These are phyloP conservation scores for Mychonastes homosphaera DNA, from an alignment of 139 green algal genomes.

Conservation along the genomic window DNA sequence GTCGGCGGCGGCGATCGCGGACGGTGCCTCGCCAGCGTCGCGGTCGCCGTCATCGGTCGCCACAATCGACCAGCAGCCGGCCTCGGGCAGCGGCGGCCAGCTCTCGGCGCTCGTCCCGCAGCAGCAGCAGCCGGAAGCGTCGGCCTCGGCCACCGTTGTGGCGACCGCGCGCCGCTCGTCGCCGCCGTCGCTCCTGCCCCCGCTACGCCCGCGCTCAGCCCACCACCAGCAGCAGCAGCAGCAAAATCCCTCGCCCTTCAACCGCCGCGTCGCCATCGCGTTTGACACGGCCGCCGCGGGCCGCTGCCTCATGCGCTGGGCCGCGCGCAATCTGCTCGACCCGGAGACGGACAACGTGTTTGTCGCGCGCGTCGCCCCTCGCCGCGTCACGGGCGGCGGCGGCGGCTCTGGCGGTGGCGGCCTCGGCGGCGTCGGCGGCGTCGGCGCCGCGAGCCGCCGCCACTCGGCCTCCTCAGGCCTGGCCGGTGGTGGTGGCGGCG, in stretches of 20 bases:
- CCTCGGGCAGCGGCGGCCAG: background rate
- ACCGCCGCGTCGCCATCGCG: slow-evolving; percentile 13
- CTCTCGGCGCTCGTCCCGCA: background rate
- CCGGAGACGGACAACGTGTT: slow-evolving; percentile 21
- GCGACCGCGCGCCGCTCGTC: too few relatives aligned
- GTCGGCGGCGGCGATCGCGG: too few relatives aligned
- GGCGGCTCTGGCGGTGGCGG: too few relatives aligned
- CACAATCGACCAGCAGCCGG: background rate
- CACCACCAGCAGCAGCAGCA: slow-evolving; percentile 5
- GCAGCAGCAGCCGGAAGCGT: slow-evolving; percentile 4
- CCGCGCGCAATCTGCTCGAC: slow-evolving; percentile 14
- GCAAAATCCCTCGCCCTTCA: slow-evolving; percentile 9
- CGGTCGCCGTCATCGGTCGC: too few relatives aligned
- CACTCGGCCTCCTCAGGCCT: too few relatives aligned
- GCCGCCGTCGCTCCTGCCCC: too few relatives aligned
- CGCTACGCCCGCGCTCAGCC: slow-evolving; percentile 3
- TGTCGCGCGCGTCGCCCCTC: slow-evolving; percentile 16
- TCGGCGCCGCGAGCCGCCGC: too few relatives aligned
- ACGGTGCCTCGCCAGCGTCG: too few relatives aligned
- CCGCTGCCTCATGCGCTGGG: slow-evolving; percentile 16
- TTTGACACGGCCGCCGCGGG: slow-evolving; percentile 20
- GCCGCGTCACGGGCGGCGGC: too few relatives aligned
- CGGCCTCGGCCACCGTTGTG: too few relatives aligned
- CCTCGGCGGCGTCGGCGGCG: too few relatives aligned
- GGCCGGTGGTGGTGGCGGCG: too few relatives aligned